These are phyloP conservation scores for Globisporangium irregulare DNA, from an alignment of 352 stramenopile species.

Conservation along the genomic window DNA sequence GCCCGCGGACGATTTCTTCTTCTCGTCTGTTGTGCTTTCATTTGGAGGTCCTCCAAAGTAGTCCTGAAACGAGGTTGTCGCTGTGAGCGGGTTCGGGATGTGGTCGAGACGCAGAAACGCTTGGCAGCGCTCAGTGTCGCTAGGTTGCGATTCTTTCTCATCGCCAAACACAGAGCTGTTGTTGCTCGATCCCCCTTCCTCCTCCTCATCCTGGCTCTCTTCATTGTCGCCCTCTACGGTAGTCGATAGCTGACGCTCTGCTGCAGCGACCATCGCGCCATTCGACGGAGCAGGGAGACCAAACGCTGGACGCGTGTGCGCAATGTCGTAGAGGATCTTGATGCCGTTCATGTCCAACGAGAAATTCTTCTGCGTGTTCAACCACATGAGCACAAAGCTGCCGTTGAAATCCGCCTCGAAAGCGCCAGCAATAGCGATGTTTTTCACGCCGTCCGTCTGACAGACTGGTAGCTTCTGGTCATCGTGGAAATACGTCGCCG, in stretches of 20 bases:
- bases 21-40: neutral
- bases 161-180: neutral
- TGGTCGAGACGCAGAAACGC: constrained; percentile 51
- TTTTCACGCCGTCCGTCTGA: constrained; percentile 64
- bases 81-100: constrained; percentile 67
- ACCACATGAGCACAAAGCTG: constrained; percentile 74
- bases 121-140: constrained; percentile 50
- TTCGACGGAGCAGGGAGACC: constrained; percentile 12
- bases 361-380: constrained; percentile 69
- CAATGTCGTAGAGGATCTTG: constrained; percentile 59
- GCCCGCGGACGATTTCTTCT: constrained; percentile 22
- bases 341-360: constrained; percentile 55
- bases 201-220: constrained; percentile 2
- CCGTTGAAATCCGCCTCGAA: constrained; percentile 54
- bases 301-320: constrained; percentile 35
- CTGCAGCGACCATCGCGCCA: neutral
- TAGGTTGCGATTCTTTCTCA: constrained; percentile 16
- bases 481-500: constrained; percentile 58
- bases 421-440: constrained; percentile 44
- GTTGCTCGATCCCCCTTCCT: neutral
- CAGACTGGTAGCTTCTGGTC: constrained; percentile 47
- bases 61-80: constrained; percentile 63
- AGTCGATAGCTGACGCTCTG: neutral
- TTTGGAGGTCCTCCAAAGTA: constrained; percentile 40
- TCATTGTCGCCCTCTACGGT: constrained; percentile 15